Base-by-base conservation (phyloP, 2,329 filamentous ascomycete species). In the Coleophoma cylindrospora region DNA sequence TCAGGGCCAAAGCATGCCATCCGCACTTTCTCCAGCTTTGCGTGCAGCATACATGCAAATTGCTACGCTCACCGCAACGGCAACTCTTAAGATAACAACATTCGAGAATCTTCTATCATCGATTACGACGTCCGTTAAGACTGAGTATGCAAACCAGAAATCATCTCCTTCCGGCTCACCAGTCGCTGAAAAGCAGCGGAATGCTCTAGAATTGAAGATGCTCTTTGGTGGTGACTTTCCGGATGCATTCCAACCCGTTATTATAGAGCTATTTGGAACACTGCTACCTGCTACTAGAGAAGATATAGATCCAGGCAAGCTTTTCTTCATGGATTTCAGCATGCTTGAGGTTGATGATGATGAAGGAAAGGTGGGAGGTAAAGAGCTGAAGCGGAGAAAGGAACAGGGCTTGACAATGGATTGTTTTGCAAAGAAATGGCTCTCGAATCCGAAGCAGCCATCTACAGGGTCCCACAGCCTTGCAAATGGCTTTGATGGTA, bases 311-410 rank as follows among this genome's bases (percentile, higher is more conserved):
- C 64, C 62, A 1, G 59, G 65, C 12, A 49, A 58, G 15, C 40
- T 60, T n/a, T 64, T 61, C 50, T 66, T 68, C 17, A 60, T 63
- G 1, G 65, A 70, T 50, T 66, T 66, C 36, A 47, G 50, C 1
- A 53, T 62, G 40, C 46, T 67, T 14, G 62, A 65, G 40, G 52
- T 65, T 3, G 62, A 65, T 41, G 63, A 66, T 27, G 62, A 64
- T 53, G 48, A 44, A 12, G 41, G 41, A 3, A 32, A 32, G 11
- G 12, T 11, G 21, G 41, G 41, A n/a, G 19, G 19, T 32, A 54
- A 46, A 38, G 40, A 61, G 11, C 43, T 44, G 22, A 53, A 51
- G 22, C 19, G 27, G 11, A 50, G 59, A 36, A 60, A 52, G 40
- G 41, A n/a, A 5, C 33, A 50, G 12, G 54, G 55, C 2, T 49